Base-by-base conservation (phyloP, 2,329 filamentous ascomycete genomes). In the Lithohypha guttulata region DNA sequence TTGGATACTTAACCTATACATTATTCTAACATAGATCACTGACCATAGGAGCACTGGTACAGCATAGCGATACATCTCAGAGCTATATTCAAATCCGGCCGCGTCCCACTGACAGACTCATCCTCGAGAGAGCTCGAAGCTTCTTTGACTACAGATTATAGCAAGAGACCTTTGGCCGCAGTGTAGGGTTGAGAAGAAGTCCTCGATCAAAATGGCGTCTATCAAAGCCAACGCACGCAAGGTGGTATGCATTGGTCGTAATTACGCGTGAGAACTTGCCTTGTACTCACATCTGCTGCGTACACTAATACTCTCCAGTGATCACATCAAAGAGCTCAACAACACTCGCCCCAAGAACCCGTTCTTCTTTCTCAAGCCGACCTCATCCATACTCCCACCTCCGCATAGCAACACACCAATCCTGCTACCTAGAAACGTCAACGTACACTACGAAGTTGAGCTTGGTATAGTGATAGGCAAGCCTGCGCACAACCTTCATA, bases 101-200 rank as follows among this genome's bases (percentile, higher is more conserved):
- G n/a, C n/a, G n/a, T n/a, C n/a, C n/a, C n/a, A n/a, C n/a, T n/a
- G n/a, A n/a, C n/a, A n/a, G n/a, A n/a, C n/a, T 25, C 23, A 25
- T 25, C 23, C 23, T 25, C 23, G n/a, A n/a, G n/a, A n/a, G n/a
- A n/a, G n/a, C n/a, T n/a, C n/a, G n/a, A n/a, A n/a, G n/a, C n/a
- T n/a, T n/a, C n/a, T n/a, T n/a, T n/a, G n/a, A n/a, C n/a, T n/a
- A n/a, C n/a, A n/a, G n/a, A n/a, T n/a, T n/a, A n/a, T n/a, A n/a
- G n/a, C n/a, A n/a, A n/a, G n/a, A n/a, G n/a, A n/a, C n/a, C n/a
- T n/a, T n/a, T n/a, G n/a, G n/a, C n/a, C n/a, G n/a, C n/a, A n/a
- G n/a, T n/a, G n/a, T n/a, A n/a, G n/a, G 52, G 96, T 75, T 72
- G 98, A 98, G 78, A 95, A 98, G 68, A 98, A 96, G 19, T 91